Percentiles rank a stretch among this genome's conserved stretches.
Evolutionary conservation across 371 early-diverging fungal genomes (phyloP).

Genomic region (Mortierella sp.): DNA sequence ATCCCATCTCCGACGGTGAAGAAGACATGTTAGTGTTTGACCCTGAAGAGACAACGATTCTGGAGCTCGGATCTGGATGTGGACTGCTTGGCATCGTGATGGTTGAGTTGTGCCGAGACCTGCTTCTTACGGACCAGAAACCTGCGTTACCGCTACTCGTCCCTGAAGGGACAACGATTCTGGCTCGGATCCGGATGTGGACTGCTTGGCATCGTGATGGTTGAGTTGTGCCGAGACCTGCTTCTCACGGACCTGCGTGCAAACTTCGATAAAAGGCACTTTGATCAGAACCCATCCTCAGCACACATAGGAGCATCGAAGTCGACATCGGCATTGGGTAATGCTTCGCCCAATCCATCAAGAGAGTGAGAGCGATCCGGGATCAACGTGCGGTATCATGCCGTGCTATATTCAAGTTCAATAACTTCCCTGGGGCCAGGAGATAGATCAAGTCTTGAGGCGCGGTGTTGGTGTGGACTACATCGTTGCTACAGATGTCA

Average conservation of each 20-base stretch:
- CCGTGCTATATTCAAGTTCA: conserved; percentile 45
- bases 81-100: conserved; percentile 49
- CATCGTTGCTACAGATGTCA: conserved; percentile 47
- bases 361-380: too few relatives aligned
- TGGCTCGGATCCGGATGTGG: conserved; percentile 52
- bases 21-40: conserved; percentile 29
- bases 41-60: conserved; percentile 32
- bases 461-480: conserved; percentile 39
- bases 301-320: background rate
- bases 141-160: conserved; percentile 48
- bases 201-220: conserved; percentile 48
- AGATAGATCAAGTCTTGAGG: conserved; percentile 38
- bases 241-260: conserved; percentile 41
- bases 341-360: background rate
- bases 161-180: conserved; percentile 32
- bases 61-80: conserved; percentile 52
- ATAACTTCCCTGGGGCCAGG: conserved; percentile 48
- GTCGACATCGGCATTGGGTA: background rate
- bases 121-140: conserved; percentile 44
- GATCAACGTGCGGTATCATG: too few relatives aligned
- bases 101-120: conserved; percentile 37
- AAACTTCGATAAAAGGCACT: conserved; percentile 47
- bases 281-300: conserved; percentile 22
- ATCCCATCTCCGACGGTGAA: too few relatives aligned
- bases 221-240: conserved; percentile 36